Evolutionary conservation across 2,329 filamentous ascomycete genomes (phyloP).

Genomic region (Blastomyces parvus): DNA sequence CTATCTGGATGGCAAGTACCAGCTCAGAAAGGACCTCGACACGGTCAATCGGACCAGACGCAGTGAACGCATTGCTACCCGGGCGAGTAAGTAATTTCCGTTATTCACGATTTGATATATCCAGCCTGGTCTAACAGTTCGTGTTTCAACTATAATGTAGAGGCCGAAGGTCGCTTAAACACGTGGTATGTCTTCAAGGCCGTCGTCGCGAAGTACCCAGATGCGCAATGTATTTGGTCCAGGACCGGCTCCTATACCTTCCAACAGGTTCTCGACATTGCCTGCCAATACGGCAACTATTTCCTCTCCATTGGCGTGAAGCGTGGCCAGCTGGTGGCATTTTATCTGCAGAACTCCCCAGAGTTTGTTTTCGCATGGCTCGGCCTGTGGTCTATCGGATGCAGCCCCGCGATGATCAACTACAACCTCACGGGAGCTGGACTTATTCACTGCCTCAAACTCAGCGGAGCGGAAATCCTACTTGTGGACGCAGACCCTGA

Average conservation of each 20-base stretch:
- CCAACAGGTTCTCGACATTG: constrained; percentile 46
- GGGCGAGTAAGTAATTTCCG: background rate
- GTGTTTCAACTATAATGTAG: constrained; percentile 23
- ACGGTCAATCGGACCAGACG: constrained; percentile 37
- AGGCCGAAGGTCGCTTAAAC: constrained; percentile 45
- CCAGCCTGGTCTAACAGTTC: background rate
- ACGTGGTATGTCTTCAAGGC: constrained; percentile 59
- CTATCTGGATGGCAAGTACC: constrained; percentile 62
- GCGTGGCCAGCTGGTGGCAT: constrained; percentile 51
- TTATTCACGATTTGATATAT: background rate
- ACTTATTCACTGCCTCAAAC: constrained; percentile 54
- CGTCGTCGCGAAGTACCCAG: constrained; percentile 43
- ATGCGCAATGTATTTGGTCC: constrained; percentile 58
- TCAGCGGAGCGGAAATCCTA: constrained; percentile 48
- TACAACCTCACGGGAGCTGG: constrained; percentile 56
- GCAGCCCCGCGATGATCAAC: constrained; percentile 62
- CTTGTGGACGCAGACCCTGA: constrained; percentile 50
- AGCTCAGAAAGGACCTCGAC: constrained; percentile 53
- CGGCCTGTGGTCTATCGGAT: constrained; percentile 55
- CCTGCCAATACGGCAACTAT: constrained; percentile 53
- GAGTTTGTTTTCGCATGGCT: constrained; percentile 60
- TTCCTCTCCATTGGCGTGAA: constrained; percentile 51
- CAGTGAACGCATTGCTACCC: constrained; percentile 37
- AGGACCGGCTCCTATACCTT: constrained; percentile 53
- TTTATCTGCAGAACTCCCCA: constrained; percentile 59